Conservation (phyloP, 345 rosid species). For the Euphorbia pulcherrima region DNA sequence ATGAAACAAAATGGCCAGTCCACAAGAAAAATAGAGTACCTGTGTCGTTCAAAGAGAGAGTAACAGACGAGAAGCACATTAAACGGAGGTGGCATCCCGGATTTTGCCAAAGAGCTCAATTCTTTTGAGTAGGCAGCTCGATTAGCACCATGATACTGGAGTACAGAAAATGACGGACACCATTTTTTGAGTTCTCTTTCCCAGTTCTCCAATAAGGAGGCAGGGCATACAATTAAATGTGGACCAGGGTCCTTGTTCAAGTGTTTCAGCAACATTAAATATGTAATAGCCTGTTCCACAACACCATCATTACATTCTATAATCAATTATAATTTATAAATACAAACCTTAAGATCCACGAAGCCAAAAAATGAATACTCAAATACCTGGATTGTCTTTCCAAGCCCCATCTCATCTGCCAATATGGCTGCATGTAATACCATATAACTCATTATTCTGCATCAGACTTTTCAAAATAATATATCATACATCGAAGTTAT, state of each 20-base stretch:
- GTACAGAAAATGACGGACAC: slow-evolving; percentile 94
- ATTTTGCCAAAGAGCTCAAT: slow-evolving; percentile 66
- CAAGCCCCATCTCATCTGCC: slow-evolving; percentile 99
- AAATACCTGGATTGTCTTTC: slow-evolving; percentile 93
- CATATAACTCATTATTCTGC: slow-evolving; percentile 24
- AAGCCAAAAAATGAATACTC: slow-evolving; percentile 9
- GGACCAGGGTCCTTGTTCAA: slow-evolving; percentile 88
- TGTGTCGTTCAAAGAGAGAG: slow-evolving; percentile 92
- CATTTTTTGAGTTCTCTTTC: slow-evolving; percentile 93
- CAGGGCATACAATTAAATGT: slow-evolving; percentile 94
- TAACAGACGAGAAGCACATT: slow-evolving; percentile 94
- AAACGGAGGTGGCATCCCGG: slow-evolving; percentile 84
- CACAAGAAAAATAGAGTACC: slow-evolving; percentile 35
- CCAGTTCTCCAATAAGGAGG: slow-evolving; percentile 97
- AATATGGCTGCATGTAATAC: slow-evolving; percentile 67
- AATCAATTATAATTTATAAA: not conserved
- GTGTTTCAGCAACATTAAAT: slow-evolving; percentile 68
- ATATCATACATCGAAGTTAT: not conserved
- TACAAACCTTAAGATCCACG: not conserved
- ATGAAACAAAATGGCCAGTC: slow-evolving; percentile 5
- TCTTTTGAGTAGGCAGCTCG: slow-evolving; percentile 80
- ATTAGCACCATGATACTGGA: slow-evolving; percentile 78
- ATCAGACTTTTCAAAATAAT: not conserved
- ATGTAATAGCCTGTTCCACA: slow-evolving; percentile 71
- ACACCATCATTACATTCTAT: slow-evolving; percentile 18